Percentiles rank a stretch among this genome's conserved stretches.
Evolutionary conservation across 2,329 filamentous ascomycete genomes (phyloP).

Genomic region (Scedosporium minutisporum): DNA sequence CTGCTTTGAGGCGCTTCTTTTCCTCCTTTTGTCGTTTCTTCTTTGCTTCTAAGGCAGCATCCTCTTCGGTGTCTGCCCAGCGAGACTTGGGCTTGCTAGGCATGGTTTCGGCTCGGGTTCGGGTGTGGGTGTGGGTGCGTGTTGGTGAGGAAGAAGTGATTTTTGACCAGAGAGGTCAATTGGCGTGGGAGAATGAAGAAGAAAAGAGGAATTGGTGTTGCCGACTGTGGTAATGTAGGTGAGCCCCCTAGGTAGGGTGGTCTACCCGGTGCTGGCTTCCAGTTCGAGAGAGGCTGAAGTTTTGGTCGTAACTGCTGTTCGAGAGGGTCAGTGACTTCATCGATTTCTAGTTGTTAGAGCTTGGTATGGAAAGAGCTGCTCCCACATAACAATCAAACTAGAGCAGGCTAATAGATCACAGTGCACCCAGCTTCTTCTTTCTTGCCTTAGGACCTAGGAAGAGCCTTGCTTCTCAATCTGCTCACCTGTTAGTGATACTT

Average conservation of each 20-base stretch:
- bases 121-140: constrained; percentile 6
- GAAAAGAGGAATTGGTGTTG: neutral
- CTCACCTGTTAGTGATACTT: no score
- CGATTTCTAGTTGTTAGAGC: neutral
- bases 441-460: no score
- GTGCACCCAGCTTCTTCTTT: no score
- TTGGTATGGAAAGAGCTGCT: neutral
- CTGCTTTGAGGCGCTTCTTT: constrained; percentile 73
- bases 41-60: constrained; percentile 62
- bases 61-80: constrained; percentile 81
- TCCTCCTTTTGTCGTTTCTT: constrained; percentile 78
- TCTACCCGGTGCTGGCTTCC: no score
- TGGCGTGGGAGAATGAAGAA: neutral
- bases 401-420: no score
- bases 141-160: neutral
- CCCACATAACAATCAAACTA: no score
- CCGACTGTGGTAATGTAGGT: neutral
- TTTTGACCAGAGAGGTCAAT: no score
- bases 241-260: neutral
- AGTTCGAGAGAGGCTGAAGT: neutral
- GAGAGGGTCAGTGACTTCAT: neutral
- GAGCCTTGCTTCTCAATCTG: no score
- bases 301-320: neutral
- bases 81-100: constrained; percentile 59
- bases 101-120: constrained; percentile 30